These are phyloP conservation scores for Thraustochytrium sp. DNA, from an alignment of 352 stramenopile species.

Conservation along the genomic window DNA sequence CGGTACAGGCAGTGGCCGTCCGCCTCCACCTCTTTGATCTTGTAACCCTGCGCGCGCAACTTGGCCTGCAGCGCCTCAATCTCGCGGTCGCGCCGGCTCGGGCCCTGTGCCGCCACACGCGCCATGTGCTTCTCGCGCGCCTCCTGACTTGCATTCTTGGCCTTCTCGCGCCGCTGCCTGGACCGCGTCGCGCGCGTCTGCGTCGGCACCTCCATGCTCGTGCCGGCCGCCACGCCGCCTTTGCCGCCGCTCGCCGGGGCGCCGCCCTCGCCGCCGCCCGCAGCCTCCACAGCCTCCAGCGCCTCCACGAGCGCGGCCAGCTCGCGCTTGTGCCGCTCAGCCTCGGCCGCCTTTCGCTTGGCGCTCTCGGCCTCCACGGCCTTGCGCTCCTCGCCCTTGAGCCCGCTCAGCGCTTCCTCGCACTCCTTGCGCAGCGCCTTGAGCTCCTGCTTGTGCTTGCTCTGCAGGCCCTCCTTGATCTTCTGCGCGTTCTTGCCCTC, in stretches of 20 bases:
- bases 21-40: constrained; percentile 83
- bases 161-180: constrained; percentile 60
- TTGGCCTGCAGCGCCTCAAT: constrained; percentile 64
- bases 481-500: not conserved
- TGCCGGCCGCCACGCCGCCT: not conserved
- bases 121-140: constrained; percentile 59
- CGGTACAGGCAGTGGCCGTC: constrained; percentile 97
- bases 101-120: constrained; percentile 59
- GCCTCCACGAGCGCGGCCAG: not conserved
- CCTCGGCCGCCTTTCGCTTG: not conserved
- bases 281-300: not conserved
- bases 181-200: constrained; percentile 50
- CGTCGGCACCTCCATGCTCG: not conserved
- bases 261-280: not conserved
- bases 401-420: constrained; percentile 9
- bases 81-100: constrained; percentile 71
- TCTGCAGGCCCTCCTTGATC: constrained; percentile 15
- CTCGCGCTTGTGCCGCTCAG: not conserved
- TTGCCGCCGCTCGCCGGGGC: not conserved
- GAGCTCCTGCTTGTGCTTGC: constrained; percentile 27
- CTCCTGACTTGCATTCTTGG: constrained; percentile 65
- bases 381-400: constrained; percentile 8
- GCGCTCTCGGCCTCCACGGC: not conserved
- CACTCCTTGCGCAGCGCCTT: constrained; percentile 8
- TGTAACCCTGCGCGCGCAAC: constrained; percentile 57